Evolutionary conservation across 306 rosid genomes (phyloP).

Genomic region (Sicyos edulis): DNA sequence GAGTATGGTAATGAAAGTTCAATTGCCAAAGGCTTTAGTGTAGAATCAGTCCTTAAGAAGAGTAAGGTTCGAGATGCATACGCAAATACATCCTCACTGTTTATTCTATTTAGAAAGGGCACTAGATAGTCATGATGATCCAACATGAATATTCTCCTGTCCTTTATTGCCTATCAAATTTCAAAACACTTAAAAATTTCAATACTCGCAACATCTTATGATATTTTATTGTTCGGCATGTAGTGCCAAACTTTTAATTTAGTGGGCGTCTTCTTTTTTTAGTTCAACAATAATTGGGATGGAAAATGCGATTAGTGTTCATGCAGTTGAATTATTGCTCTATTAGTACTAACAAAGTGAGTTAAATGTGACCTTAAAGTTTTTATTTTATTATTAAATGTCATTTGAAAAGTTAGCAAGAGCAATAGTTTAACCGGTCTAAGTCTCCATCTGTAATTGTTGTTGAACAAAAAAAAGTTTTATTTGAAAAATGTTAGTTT

Average conservation of each 20-base stretch:
- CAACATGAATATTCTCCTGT: constrained; percentile 46
- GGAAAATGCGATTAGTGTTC: too few relatives aligned
- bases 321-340: too few relatives aligned
- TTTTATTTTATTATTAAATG: too few relatives aligned
- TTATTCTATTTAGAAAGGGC: constrained; percentile 54
- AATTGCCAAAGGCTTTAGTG: constrained; percentile 58
- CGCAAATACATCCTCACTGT: constrained; percentile 33
- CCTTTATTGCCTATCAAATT: constrained; percentile 44
- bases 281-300: too few relatives aligned
- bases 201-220: neutral
- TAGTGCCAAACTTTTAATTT: neutral
- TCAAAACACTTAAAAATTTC: neutral
- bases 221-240: neutral
- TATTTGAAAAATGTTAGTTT: too few relatives aligned
- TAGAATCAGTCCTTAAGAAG: constrained; percentile 50
- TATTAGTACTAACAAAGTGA: neutral
- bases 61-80: constrained; percentile 68
- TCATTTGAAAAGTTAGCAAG: too few relatives aligned
- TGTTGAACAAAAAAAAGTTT: too few relatives aligned
- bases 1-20: constrained; percentile 56
- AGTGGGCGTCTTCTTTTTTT: too few relatives aligned
- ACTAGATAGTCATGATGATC: constrained; percentile 66
- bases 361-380: too few relatives aligned
- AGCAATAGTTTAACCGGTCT: too few relatives aligned
- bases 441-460: too few relatives aligned